phyloP scores from a whole-genome alignment of 495 filamentous ascomycete species.

The Sabuloglossum arenarium region DNA sequence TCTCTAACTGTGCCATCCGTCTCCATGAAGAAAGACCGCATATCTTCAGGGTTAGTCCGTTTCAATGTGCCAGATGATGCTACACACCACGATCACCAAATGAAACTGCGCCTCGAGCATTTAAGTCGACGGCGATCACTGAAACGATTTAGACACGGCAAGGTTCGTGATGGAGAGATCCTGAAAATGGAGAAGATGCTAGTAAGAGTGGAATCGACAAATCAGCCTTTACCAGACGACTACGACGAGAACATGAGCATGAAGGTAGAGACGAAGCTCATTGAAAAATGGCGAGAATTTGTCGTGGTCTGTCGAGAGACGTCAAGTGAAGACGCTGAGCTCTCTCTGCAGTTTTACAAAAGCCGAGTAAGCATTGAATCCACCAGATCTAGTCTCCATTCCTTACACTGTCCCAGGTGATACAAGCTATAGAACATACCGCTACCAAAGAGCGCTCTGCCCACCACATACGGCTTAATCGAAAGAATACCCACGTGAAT shows the following conservation, averaged over 20 bases:
- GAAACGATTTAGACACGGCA: slow-evolving; percentile 20
- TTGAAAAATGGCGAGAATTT: slow-evolving; percentile 53
- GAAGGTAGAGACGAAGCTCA: slow-evolving; percentile 34
- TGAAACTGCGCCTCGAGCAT: slow-evolving; percentile 20
- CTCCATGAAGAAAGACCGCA: not conserved
- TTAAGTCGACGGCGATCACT: slow-evolving; percentile 19
- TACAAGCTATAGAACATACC: slow-evolving; percentile 36
- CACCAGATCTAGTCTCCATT: not conserved
- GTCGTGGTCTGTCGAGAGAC: slow-evolving; percentile 47
- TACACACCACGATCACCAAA: slow-evolving; percentile 15
- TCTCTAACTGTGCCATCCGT: not conserved
- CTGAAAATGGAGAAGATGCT: slow-evolving; percentile 61
- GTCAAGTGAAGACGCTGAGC: slow-evolving; percentile 29
- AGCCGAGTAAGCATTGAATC: slow-evolving; percentile 23
- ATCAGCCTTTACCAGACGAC: slow-evolving; percentile 33
- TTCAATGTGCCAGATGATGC: slow-evolving; percentile 28
- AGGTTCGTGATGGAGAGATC: slow-evolving; percentile 37
- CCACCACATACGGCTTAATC: slow-evolving; percentile 34
- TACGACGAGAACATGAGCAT: slow-evolving; percentile 47
- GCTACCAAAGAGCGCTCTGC: slow-evolving; percentile 29
- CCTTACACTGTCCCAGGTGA: slow-evolving; percentile 19
- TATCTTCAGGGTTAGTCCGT: slow-evolving; percentile 14
- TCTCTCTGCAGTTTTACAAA: slow-evolving; percentile 46
- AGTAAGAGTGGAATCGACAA: slow-evolving; percentile 38
- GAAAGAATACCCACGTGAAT: slow-evolving; percentile 35